Percentiles rank a stretch among this genome's conserved stretches.
phyloP scores from a whole-genome alignment of 1,284 basidiomycete genomes.

The Marasmius fiardii region DNA sequence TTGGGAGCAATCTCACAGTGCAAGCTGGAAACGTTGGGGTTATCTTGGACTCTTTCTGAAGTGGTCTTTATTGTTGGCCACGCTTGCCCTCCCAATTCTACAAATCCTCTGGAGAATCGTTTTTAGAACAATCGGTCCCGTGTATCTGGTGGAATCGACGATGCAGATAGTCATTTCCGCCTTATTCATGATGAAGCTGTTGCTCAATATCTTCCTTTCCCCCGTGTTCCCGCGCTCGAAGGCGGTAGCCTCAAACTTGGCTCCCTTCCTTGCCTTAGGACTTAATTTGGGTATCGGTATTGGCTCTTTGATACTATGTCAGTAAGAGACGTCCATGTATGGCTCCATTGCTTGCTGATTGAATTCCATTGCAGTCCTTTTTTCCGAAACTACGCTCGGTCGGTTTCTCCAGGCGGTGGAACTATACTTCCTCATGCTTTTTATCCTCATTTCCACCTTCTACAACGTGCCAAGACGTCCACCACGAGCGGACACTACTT shows the following conservation, averaged over 20 bases:
- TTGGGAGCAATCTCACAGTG: conserved; percentile 39
- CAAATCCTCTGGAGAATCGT: conserved; percentile 63
- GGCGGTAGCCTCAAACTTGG: conserved; percentile 46
- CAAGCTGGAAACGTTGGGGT: conserved; percentile 64
- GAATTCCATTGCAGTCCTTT: conserved; percentile 43
- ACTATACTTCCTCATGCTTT: conserved; percentile 60
- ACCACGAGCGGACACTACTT: conserved; percentile 8
- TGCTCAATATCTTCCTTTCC: conserved; percentile 53
- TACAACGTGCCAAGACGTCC: conserved; percentile 28
- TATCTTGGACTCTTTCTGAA: conserved; percentile 48
- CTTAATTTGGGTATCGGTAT: conserved; percentile 52
- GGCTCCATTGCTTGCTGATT: neutral
- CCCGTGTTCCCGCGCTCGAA: conserved; percentile 36
- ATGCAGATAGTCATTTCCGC: conserved; percentile 56
- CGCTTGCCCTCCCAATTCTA: conserved; percentile 46
- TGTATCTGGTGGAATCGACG: conserved; percentile 57
- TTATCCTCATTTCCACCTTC: conserved; percentile 51
- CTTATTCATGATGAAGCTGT: conserved; percentile 59
- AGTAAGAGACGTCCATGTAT: neutral
- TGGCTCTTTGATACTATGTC: conserved; percentile 45
- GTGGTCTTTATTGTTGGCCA: conserved; percentile 42
- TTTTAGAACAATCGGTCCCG: conserved; percentile 39
- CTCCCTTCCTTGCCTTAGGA: conserved; percentile 48
- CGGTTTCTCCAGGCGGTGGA: conserved; percentile 67
- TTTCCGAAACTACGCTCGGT: conserved; percentile 68